phyloP scores from a whole-genome alignment of 129 eudicot genomes.

The Sambucus nigra region DNA sequence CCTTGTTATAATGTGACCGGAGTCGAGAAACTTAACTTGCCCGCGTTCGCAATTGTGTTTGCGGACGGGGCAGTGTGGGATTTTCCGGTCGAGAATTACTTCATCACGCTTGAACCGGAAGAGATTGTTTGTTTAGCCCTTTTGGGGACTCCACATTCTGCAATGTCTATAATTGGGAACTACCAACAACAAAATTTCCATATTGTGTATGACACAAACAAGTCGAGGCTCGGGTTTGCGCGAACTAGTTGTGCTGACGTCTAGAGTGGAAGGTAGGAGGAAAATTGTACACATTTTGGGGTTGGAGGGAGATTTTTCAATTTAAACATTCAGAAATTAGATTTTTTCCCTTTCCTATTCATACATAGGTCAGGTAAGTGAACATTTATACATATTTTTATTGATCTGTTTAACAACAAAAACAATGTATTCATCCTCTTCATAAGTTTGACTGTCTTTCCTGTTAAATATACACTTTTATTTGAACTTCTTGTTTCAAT shows the following conservation, averaged over 20 bases:
- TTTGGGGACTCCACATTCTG: slow-evolving; percentile 62
- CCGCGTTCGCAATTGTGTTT: slow-evolving; percentile 60
- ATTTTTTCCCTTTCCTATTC: not conserved
- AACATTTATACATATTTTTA: no score
- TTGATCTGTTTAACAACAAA: no score
- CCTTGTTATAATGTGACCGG: slow-evolving; percentile 98
- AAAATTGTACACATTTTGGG: slow-evolving; percentile 24
- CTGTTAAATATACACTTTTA: no score
- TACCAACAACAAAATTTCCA: slow-evolving; percentile 97
- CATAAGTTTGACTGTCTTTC: no score
- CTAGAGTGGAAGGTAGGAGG: slow-evolving; percentile 18
- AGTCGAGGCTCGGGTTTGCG: slow-evolving; percentile 84
- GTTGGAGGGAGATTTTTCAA: not conserved
- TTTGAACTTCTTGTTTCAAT: no score
- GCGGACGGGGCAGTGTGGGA: slow-evolving; percentile 80
- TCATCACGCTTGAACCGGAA: slow-evolving; percentile 73
- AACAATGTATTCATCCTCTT: no score
- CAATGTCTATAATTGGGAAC: slow-evolving; percentile 80
- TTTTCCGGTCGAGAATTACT: slow-evolving; percentile 79
- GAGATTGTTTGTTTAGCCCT: slow-evolving; percentile 80
- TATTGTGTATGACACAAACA: slow-evolving; percentile 70
- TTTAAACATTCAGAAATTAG: not conserved
- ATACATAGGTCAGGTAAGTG: no score
- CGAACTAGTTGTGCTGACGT: slow-evolving; percentile 75
- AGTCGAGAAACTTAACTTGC: slow-evolving; percentile 36